These are phyloP conservation scores for Colletotrichum cuscutae DNA, from an alignment of 2,329 filamentous ascomycete genomes.

Conservation along the genomic window DNA sequence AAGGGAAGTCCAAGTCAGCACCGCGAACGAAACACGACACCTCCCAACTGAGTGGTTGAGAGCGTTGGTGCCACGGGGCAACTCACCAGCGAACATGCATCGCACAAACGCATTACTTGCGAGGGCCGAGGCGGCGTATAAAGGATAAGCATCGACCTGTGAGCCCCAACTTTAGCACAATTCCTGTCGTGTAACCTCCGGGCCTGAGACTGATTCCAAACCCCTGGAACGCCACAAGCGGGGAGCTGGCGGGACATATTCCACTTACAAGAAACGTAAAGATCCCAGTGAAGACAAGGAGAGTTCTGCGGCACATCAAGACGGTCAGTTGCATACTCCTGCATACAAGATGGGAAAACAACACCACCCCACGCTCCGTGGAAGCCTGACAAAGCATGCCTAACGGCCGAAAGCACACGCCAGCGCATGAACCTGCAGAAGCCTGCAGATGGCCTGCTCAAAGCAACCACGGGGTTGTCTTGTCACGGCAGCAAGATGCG, in stretches of 20 bases:
- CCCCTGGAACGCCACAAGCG: constrained; percentile 31
- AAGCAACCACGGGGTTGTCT: constrained; percentile 23
- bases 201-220: constrained; percentile 30
- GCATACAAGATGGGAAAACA: constrained; percentile 39
- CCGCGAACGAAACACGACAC: constrained; percentile 11
- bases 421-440: constrained; percentile 26
- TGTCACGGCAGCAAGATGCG: constrained; percentile 17
- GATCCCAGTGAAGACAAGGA: constrained; percentile 84
- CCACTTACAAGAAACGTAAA: constrained; percentile 85
- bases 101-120: constrained; percentile 86
- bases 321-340: constrained; percentile 44
- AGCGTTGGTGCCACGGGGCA: constrained; percentile 21
- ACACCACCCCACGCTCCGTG: constrained; percentile 33
- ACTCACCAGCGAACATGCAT: constrained; percentile 76
- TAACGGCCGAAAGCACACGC: constrained; percentile 32
- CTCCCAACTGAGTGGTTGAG: constrained; percentile 38
- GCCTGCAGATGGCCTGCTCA: constrained; percentile 9
- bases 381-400: constrained; percentile 46
- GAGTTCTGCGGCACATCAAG: constrained; percentile 61
- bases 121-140: constrained; percentile 80
- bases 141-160: constrained; percentile 78
- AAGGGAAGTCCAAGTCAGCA: constrained; percentile 15
- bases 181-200: constrained; percentile 18
- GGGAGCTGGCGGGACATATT: constrained; percentile 1
- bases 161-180: constrained; percentile 36